Evolutionary conservation across 225 moss, liverwort and hornwort genomes (phyloP).

Genomic region (Physcomitrellopsis africana): DNA sequence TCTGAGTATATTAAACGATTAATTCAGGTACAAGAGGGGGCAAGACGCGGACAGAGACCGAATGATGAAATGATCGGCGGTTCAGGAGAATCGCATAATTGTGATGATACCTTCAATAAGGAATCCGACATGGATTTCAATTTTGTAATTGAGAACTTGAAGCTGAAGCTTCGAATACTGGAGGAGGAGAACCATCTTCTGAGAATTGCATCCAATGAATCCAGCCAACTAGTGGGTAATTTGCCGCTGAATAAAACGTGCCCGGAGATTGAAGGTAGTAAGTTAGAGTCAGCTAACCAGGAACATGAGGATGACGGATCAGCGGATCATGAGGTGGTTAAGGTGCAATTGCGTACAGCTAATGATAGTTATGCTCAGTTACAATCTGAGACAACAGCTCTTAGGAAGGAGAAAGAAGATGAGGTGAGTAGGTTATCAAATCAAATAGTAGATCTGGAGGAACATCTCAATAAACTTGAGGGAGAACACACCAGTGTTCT

Average conservation of each 20-base stretch:
- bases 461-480: conserved; percentile 31
- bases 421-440: conserved; percentile 24
- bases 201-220: conserved; percentile 39
- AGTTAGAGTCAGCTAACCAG: conserved; percentile 11
- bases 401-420: conserved; percentile 33
- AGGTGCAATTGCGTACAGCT: conserved; percentile 20
- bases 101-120: conserved; percentile 17
- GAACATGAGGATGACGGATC: conserved; percentile 7
- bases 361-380: conserved; percentile 19
- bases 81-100: conserved; percentile 15
- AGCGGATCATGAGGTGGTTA: conserved; percentile 9
- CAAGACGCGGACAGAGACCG: conserved; percentile 16
- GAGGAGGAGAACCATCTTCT: conserved; percentile 43
- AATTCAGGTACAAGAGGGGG: conserved; percentile 19
- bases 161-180: conserved; percentile 37
- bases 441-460: conserved; percentile 26
- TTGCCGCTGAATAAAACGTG: conserved; percentile 17
- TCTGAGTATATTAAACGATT: not conserved
- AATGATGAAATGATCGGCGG: conserved; percentile 19
- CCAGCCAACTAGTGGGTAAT: conserved; percentile 19
- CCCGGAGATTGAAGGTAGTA: conserved; percentile 24
- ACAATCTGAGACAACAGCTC: conserved; percentile 31
- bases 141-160: conserved; percentile 42
- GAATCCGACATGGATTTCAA: conserved; percentile 24
- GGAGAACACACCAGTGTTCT: conserved; percentile 22